Conservation (phyloP, 1,284 basidiomycete genomes). For the Ustilago xerochloae region DNA sequence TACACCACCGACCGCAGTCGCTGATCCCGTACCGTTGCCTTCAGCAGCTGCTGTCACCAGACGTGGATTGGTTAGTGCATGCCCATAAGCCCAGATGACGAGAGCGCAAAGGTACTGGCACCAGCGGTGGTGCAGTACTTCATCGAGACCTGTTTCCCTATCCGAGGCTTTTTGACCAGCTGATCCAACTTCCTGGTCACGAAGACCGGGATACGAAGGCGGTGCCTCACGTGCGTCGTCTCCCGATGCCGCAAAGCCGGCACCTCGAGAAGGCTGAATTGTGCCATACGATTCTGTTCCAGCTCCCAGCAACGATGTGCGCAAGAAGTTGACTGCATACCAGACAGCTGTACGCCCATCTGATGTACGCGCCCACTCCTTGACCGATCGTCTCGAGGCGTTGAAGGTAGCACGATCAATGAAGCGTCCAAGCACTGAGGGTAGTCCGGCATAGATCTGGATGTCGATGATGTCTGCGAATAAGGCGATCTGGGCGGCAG, state of each 20-base stretch:
- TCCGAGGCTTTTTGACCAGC: constrained; percentile 23
- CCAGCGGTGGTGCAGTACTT: constrained; percentile 54
- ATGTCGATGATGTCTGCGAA: constrained; percentile 57
- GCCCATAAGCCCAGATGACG: constrained; percentile 55
- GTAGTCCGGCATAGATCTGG: constrained; percentile 55
- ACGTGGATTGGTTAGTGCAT: constrained; percentile 45
- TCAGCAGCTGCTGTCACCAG: constrained; percentile 7
- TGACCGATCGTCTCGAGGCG: constrained; percentile 41
- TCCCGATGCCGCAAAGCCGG: not conserved
- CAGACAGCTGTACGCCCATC: constrained; percentile 50
- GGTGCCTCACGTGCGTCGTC: constrained; percentile 17
- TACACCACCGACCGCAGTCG: not conserved
- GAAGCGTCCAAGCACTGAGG: constrained; percentile 56
- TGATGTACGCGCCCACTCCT: constrained; percentile 51
- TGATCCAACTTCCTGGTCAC: constrained; percentile 12
- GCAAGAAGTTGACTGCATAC: constrained; percentile 51
- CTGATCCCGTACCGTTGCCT: not conserved
- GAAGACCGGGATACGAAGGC: constrained; percentile 8
- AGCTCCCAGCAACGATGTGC: constrained; percentile 34
- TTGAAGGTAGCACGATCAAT: constrained; percentile 55
- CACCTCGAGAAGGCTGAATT: constrained; percentile 25
- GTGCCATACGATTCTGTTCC: constrained; percentile 44
- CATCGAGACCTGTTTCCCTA: constrained; percentile 41
- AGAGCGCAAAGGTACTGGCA: constrained; percentile 54
- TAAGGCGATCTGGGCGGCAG: constrained; percentile 51